Evolutionary conservation across 805 yeast species (phyloP).

Genomic region (Candida alai): DNA sequence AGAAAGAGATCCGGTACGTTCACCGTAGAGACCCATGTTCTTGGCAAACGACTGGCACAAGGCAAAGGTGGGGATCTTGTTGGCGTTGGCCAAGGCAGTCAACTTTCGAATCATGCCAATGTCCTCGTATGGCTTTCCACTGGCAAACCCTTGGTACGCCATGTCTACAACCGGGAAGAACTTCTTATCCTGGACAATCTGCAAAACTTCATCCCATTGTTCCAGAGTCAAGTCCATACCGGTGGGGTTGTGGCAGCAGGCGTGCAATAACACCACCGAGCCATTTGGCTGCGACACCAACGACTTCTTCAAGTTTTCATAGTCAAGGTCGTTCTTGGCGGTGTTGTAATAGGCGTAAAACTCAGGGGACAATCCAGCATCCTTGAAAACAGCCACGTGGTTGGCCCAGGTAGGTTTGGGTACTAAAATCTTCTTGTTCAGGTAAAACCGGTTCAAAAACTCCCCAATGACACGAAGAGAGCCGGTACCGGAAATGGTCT

Average conservation of each 20-base stretch:
- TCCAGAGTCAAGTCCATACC: conserved; percentile 84
- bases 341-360: conserved; percentile 71
- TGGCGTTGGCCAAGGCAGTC: conserved; percentile 47
- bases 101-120: conserved; percentile 44
- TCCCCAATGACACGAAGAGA: conserved; percentile 83
- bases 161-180: conserved; percentile 83
- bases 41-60: conserved; percentile 49
- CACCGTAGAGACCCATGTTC: conserved; percentile 48
- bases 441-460: conserved; percentile 61
- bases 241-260: conserved; percentile 97
- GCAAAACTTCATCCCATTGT: conserved; percentile 76
- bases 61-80: conserved; percentile 49
- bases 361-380: conserved; percentile 62
- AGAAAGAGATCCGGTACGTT: conserved; percentile 73
- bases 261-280: conserved; percentile 74
- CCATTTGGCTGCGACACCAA: conserved; percentile 53
- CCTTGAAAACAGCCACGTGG: conserved; percentile 75
- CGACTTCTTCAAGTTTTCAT: conserved; percentile 59
- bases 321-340: conserved; percentile 57
- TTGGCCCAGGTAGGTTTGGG: conserved; percentile 96
- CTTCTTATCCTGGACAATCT: conserved; percentile 52
- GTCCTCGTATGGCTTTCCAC: conserved; percentile 78
- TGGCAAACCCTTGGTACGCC: conserved; percentile 95
- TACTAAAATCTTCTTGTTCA: conserved; percentile 54
- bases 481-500: conserved; percentile 94